Base-by-base conservation (phyloP, 352 stramenopile species). In the Peronospora farinosa region DNA sequence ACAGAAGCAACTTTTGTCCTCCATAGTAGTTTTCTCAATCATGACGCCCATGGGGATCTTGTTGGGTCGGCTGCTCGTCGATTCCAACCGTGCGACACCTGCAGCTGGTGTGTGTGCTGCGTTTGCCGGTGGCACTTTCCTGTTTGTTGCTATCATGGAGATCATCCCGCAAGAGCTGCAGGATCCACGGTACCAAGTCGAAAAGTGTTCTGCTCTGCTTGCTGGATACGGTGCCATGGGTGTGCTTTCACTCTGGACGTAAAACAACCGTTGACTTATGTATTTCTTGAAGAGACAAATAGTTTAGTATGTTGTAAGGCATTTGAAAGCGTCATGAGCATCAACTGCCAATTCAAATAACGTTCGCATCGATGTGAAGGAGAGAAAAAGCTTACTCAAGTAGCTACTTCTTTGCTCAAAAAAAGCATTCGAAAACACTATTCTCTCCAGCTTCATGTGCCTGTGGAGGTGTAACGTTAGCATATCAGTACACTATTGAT, bases 141-240 rank as follows among this genome's bases (percentile, higher is more conserved):
- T 92, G 1, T 92, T 84, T 36, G 78, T 92, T 21, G 73, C 78
- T 6, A 72, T 80, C 19, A 86, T 88, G 74, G 81, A 92, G 50
- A 86, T 84, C 37, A 86, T 92, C 30, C 81, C 81, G 1, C 76
- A 88, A 50, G 78, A 92, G 50, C 69, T 92, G 11, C 67, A 83
- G 37, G 69, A 81, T 51, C 67, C 72, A 2, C 44, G 67, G 17
- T 61, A 69, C 15, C 65, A 88, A 19, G 2, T 69, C 0, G 44
- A 57, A 33, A 90, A 92, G 46, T 84, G 65, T 53, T 47, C 55
- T 16, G 76, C 74, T 40, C 52, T 92, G 15, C 49, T 88, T 16
- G 44, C 53, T 1, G 74, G 78, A 16, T 92, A 86, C 56, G 31
- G 56, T 7, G 42, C 62, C 43, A 90, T 92, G 78, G 67, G 69